Evolutionary conservation across 177 flowering plant genomes (phyloP).

Genomic region (Vitis hybrid): DNA sequence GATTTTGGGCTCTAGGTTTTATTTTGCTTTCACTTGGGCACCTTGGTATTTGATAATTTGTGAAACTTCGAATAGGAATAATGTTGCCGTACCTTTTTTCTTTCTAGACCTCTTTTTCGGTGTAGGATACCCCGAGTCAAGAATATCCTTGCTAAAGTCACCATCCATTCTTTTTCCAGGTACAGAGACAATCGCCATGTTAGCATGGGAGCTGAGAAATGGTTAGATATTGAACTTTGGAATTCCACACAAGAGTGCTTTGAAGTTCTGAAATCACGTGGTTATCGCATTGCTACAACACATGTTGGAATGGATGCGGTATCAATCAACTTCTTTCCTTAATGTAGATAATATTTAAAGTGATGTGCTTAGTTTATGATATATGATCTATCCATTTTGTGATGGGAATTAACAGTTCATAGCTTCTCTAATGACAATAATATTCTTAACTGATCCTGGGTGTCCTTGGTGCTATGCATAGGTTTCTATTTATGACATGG

Average conservation of each 20-base stretch:
- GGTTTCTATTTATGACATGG: slow-evolving; percentile 91
- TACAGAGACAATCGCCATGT: slow-evolving; percentile 91
- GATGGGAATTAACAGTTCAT: too few relatives aligned
- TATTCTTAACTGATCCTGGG: too few relatives aligned
- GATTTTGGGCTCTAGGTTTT: too few relatives aligned
- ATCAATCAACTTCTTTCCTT: slow-evolving; percentile 17
- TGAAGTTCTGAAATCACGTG: slow-evolving; percentile 70
- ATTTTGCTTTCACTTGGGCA: too few relatives aligned
- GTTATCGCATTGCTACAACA: slow-evolving; percentile 91
- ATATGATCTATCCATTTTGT: too few relatives aligned
- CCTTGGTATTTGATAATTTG: too few relatives aligned
- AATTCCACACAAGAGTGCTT: slow-evolving; percentile 72
- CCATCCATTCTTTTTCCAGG: slow-evolving; percentile 34
- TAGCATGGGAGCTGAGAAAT: slow-evolving; percentile 98
- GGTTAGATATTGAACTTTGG: slow-evolving; percentile 98
- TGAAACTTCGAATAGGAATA: too few relatives aligned
- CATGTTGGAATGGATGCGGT: slow-evolving; percentile 83
- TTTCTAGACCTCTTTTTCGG: too few relatives aligned
- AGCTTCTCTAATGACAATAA: too few relatives aligned
- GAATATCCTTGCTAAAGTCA: neutral
- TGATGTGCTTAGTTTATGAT: neutral
- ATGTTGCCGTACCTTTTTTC: too few relatives aligned
- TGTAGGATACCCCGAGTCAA: too few relatives aligned
- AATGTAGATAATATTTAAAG: neutral
- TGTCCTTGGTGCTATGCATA: slow-evolving; percentile 8